Evolutionary conservation across 768 basidiomycete species (phyloP), one percentile per base, ranked within the genome.

Genomic region (Calocybe gangraenosa): DNA sequence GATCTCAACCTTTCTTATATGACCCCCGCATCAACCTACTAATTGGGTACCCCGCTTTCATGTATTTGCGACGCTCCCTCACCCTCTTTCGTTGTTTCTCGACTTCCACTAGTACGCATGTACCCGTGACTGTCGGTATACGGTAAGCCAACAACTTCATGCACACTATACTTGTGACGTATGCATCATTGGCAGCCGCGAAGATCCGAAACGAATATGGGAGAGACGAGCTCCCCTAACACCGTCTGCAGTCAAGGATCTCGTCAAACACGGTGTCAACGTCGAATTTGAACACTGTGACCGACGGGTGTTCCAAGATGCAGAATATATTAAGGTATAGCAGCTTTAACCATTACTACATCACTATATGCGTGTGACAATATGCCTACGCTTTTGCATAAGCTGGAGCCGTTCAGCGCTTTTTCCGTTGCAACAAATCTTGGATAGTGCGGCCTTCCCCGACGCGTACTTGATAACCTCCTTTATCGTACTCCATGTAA

Each of bases 191-290:
- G 45, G 36, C 41, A 69, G 89, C 14, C 78, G 84, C 31, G 93
- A 96, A 61, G 87, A 94, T 58, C 82, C 87, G 0, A 52, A 64
- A 22, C 70, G 93, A 41, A 79, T 89, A 44, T 96, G 92, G 92
- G 93, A 95, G 60, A 75, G 93, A 7, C 75, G 93, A 14, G 81
- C 76, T 22, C 92, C 93, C 2, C 68, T 96, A 36, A 89, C 87
- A 0, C 93, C 93, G 0, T 75, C 77, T 3, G 81, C 77, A 5
- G 84, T 94, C 22, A 62, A 76, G 34, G 63, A 75, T 4, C 73
- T 94, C 7, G 70, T 89, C 7, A 65, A 70, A 19, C 68, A 77
- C 20, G 74, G 75, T 14, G 78, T 85, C 4, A 62, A 74, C 3
- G 88, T 96, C 14, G 71, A 87, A 35, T 75, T 93, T 23, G 84